These are phyloP conservation scores for Mycothermus thermophilus DNA, from an alignment of 495 filamentous ascomycete species.

Conservation along the genomic window DNA sequence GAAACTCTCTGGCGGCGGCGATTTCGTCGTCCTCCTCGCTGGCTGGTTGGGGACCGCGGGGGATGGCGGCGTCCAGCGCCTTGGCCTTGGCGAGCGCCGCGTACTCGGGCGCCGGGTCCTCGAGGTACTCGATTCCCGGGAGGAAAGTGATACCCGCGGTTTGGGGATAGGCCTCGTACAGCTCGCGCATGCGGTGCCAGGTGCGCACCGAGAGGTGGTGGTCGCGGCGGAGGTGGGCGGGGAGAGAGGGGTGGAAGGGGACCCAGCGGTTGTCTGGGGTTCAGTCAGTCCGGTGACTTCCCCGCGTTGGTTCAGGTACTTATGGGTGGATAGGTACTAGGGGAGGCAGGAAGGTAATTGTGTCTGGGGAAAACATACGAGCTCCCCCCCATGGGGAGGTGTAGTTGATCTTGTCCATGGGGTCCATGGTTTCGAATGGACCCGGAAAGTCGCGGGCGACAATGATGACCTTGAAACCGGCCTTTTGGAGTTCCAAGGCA, in stretches of 20 bases:
- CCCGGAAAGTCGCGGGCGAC: constrained; percentile 43
- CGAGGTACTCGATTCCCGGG: constrained; percentile 47
- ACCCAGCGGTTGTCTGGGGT: constrained; percentile 15
- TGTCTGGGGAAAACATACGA: constrained; percentile 2
- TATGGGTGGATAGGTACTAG: no score
- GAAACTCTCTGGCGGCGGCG: no score
- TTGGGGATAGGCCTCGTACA: constrained; percentile 21
- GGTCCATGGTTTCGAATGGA: constrained; percentile 29
- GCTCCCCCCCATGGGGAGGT: constrained; percentile 50
- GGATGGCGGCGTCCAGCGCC: constrained; percentile 33
- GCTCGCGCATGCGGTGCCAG: constrained; percentile 34
- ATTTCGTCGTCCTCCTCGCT: no score
- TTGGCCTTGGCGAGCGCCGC: constrained; percentile 6
- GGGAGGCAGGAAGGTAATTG: neutral
- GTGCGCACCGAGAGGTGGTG: constrained; percentile 37
- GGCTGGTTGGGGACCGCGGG: constrained; percentile 21
- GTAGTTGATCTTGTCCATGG: constrained; percentile 40
- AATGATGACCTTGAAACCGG: constrained; percentile 35
- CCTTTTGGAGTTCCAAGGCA: constrained; percentile 36
- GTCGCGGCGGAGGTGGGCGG: constrained; percentile 24
- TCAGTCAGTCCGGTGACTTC: no score
- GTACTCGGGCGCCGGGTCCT: constrained; percentile 29
- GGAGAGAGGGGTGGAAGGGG: constrained; percentile 5
- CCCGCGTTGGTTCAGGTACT: no score
- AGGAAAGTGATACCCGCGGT: constrained; percentile 40